These are phyloP conservation scores for Aspergillus hortae DNA, from an alignment of 2,329 filamentous ascomycete genomes.

Conservation along the genomic window DNA sequence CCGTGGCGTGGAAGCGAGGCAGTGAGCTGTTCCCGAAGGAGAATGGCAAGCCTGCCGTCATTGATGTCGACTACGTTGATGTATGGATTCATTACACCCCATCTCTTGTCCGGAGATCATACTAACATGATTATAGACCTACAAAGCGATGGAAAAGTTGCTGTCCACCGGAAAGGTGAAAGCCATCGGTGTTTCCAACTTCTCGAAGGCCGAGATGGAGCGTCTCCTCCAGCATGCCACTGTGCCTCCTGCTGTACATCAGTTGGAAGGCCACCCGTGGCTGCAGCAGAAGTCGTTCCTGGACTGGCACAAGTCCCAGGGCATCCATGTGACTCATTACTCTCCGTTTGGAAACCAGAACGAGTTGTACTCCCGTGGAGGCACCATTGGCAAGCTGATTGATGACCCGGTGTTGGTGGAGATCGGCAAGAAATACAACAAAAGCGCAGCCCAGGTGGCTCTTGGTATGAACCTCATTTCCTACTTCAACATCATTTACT, in stretches of 20 bases:
- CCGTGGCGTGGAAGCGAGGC: slow-evolving; percentile 51
- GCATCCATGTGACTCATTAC: slow-evolving; percentile 55
- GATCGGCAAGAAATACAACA: slow-evolving; percentile 52
- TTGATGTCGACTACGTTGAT: slow-evolving; percentile 48
- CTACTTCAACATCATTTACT: background rate
- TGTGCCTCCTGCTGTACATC: slow-evolving; percentile 48
- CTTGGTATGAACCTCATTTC: slow-evolving; percentile 33
- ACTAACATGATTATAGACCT: slow-evolving; percentile 35
- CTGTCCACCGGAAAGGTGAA: slow-evolving; percentile 42
- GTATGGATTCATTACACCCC: slow-evolving; percentile 22
- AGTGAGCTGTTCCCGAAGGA: slow-evolving; percentile 46
- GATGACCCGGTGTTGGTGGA: slow-evolving; percentile 49
- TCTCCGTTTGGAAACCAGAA: slow-evolving; percentile 56
- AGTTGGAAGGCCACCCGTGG: slow-evolving; percentile 54
- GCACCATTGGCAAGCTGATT: slow-evolving; percentile 48
- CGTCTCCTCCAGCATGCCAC: slow-evolving; percentile 43
- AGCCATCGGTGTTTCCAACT: slow-evolving; percentile 54
- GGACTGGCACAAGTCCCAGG: slow-evolving; percentile 48
- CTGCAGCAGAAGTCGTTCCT: slow-evolving; percentile 49
- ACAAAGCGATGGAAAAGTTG: slow-evolving; percentile 48
- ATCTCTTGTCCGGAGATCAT: background rate
- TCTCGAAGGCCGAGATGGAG: slow-evolving; percentile 48
- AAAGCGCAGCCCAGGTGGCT: slow-evolving; percentile 50
- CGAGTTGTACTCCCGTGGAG: slow-evolving; percentile 43
- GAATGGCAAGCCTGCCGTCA: slow-evolving; percentile 41